Percentiles rank a stretch among this genome's conserved stretches.
Evolutionary conservation across 441 rosid species (phyloP).

Genomic region (Raphanus hybrid): DNA sequence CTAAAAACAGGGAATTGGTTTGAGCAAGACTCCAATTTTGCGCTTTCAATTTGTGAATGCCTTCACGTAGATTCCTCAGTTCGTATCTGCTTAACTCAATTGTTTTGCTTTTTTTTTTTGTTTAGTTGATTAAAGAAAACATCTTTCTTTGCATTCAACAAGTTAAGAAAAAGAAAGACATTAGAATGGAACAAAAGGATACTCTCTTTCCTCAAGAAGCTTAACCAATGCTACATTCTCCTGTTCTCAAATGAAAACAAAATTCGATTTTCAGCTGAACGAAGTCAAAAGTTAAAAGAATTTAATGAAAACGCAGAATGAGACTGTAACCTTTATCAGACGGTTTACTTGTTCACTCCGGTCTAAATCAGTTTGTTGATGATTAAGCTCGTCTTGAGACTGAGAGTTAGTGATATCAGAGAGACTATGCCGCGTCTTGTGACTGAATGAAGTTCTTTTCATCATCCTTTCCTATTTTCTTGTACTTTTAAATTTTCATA

Average conservation of each 20-base stretch:
- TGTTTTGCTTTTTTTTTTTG: conserved; percentile 19
- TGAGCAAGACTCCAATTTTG: conserved; percentile 38
- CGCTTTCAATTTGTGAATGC: conserved; percentile 21
- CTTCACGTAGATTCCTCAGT: conserved; percentile 29
- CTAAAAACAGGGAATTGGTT: conserved; percentile 28
- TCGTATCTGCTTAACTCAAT: conserved; percentile 31
- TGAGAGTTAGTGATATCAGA: conserved; percentile 80
- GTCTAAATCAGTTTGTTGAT: conserved; percentile 33
- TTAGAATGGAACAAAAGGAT: conserved; percentile 46
- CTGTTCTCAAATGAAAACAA: conserved; percentile 41
- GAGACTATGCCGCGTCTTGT: conserved; percentile 55
- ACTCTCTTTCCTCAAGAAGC: conserved; percentile 75
- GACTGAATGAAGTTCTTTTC: conserved; percentile 65
- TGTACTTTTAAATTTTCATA: not conserved
- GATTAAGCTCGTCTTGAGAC: conserved; percentile 43
- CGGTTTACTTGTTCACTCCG: conserved; percentile 49
- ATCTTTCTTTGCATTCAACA: not conserved
- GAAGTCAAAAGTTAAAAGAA: not conserved
- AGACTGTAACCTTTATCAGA: conserved; percentile 58
- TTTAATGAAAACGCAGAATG: not conserved
- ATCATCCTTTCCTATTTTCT: conserved; percentile 43
- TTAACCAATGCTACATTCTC: conserved; percentile 68
- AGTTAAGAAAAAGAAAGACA: not conserved
- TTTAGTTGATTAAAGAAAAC: conserved; percentile 5
- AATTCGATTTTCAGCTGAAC: not conserved